A percentile compares a stretch with the other conserved stretches of the same genome.
phyloP scores from a whole-genome alignment of 2,329 filamentous ascomycete species.

The Trichoderma gracile region DNA sequence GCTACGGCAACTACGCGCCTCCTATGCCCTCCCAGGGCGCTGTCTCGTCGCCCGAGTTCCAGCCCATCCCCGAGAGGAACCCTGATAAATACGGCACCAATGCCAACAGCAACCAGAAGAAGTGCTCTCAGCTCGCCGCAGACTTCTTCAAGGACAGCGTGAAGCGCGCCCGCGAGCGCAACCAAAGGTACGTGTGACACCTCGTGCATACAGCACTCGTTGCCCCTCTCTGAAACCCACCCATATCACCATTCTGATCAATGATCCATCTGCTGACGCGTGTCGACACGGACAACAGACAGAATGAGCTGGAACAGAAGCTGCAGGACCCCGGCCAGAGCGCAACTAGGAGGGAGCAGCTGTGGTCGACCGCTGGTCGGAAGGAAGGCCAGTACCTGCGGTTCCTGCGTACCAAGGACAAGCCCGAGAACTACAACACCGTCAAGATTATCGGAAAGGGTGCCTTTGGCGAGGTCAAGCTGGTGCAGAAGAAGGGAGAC shows the following conservation, averaged over 20 bases:
- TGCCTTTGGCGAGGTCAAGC: slow-evolving; percentile 96
- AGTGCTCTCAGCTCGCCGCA: slow-evolving; percentile 69
- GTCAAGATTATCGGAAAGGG: slow-evolving; percentile 99
- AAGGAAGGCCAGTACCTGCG: slow-evolving; percentile 92
- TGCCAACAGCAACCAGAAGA: slow-evolving; percentile 69
- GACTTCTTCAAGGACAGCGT: slow-evolving; percentile 99
- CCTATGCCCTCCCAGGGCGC: slow-evolving; percentile 62
- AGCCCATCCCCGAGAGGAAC: slow-evolving; percentile 79
- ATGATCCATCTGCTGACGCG: background rate
- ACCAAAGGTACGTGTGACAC: slow-evolving; percentile 69
- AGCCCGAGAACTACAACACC: slow-evolving; percentile 90
- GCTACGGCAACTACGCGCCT: slow-evolving; percentile 67
- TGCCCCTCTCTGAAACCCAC: background rate
- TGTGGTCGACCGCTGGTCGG: slow-evolving; percentile 80
- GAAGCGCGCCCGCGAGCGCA: slow-evolving; percentile 90
- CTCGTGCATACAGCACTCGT: background rate
- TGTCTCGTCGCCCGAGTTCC: slow-evolving; percentile 70
- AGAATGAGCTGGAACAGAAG: slow-evolving; percentile 87
- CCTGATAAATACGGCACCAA: slow-evolving; percentile 72
- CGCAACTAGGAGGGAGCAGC: slow-evolving; percentile 75
- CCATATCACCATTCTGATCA: background rate
- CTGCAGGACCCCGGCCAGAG: slow-evolving; percentile 75
- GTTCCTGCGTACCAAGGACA: slow-evolving; percentile 90
- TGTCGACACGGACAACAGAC: slow-evolving; percentile 53
- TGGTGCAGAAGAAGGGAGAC: slow-evolving; percentile 94